A percentile compares a stretch with the other conserved stretches of the same genome.
phyloP scores from a whole-genome alignment of 176 grass and related monocot genomes.

The Secale cereale region DNA sequence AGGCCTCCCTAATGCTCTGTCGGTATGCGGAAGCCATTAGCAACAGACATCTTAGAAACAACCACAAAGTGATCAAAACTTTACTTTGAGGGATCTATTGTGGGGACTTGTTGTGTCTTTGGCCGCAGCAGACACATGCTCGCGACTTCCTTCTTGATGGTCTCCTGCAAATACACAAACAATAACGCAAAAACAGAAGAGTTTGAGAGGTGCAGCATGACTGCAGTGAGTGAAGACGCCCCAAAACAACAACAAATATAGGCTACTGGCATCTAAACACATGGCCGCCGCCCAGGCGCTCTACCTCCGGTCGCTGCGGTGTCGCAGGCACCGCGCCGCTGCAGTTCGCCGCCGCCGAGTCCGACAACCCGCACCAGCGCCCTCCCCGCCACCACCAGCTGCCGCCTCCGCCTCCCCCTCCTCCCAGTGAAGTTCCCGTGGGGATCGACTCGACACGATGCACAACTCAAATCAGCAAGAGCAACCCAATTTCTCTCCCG shows the following conservation, averaged over 20 bases:
- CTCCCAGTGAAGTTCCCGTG: too few species aligned
- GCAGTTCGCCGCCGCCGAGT: conserved; percentile 79
- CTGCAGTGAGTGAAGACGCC: too few species aligned
- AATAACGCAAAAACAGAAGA: neutral
- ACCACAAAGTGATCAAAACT: conserved; percentile 15
- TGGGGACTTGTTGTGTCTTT: conserved; percentile 73
- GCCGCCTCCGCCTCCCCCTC: conserved; percentile 17
- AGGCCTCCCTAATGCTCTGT: conserved; percentile 72
- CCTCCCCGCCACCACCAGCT: conserved; percentile 26
- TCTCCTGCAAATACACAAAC: conserved; percentile 65
- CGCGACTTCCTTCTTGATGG: conserved; percentile 76
- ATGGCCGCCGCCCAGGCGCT: too few species aligned
- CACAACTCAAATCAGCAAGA: too few species aligned
- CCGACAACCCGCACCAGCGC: conserved; percentile 41
- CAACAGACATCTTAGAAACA: neutral
- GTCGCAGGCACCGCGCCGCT: conserved; percentile 75
- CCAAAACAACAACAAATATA: too few species aligned
- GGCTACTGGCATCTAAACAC: neutral
- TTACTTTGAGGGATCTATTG: conserved; percentile 84
- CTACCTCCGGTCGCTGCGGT: conserved; percentile 72
- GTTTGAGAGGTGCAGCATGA: too few species aligned
- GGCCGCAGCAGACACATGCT: conserved; percentile 86
- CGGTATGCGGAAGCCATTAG: conserved; percentile 20
- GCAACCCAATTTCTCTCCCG: too few species aligned
- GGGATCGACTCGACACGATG: too few species aligned